phyloP scores from a whole-genome alignment of 768 basidiomycete species.

The Asterophora lycoperdoides region DNA sequence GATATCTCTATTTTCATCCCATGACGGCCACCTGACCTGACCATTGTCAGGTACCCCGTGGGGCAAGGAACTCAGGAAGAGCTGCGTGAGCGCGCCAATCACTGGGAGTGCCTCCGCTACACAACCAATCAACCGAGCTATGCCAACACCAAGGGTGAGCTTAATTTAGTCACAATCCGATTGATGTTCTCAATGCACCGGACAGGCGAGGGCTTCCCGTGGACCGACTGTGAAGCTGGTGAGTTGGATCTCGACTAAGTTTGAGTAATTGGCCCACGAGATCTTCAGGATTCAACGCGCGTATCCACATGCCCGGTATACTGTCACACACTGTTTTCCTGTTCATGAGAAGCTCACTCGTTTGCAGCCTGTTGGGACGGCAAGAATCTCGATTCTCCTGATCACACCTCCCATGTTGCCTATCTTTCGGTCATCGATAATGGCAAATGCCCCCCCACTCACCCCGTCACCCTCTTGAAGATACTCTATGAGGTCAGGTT shows the following conservation, averaged over 20 bases:
- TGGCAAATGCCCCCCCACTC: too few relatives aligned
- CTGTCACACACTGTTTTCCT: neutral
- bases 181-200: neutral
- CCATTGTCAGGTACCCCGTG: slow-evolving; percentile 21
- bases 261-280: neutral
- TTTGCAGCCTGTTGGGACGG: slow-evolving; percentile 38
- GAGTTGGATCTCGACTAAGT: neutral
- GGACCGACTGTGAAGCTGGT: slow-evolving; percentile 37
- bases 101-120: slow-evolving; percentile 39
- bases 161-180: neutral
- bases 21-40: neutral
- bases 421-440: too few relatives aligned
- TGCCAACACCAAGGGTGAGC: slow-evolving; percentile 25
- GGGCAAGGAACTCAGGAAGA: slow-evolving; percentile 36
- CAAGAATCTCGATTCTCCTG: slow-evolving; percentile 34
- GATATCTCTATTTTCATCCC: neutral
- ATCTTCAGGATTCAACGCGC: slow-evolving; percentile 30
- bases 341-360: neutral
- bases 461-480: too few relatives aligned
- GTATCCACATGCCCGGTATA: slow-evolving; percentile 32
- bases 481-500: neutral
- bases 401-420: slow-evolving; percentile 31
- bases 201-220: slow-evolving; percentile 36
- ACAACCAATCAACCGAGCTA: slow-evolving; percentile 13
- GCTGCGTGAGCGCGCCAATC: slow-evolving; percentile 35